A percentile compares a stretch with the other conserved stretches of the same genome.
Conservation (phyloP, 179 eudicot genomes). For the Carnegiea gigantea region DNA sequence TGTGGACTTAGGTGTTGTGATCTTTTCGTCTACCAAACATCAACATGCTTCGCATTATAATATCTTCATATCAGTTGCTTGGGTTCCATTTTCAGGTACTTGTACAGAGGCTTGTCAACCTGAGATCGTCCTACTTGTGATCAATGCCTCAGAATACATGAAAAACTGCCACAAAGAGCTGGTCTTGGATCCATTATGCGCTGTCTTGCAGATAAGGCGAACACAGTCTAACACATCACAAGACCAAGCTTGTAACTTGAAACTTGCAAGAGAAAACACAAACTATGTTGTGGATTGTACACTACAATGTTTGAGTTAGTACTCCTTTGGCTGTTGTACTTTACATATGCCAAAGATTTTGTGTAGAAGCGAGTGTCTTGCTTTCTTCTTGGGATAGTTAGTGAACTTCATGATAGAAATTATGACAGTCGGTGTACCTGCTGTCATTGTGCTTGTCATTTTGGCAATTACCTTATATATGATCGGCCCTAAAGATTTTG, state of each 20-base stretch:
- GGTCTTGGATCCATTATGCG: slow-evolving; percentile 93
- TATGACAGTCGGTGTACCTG: not conserved
- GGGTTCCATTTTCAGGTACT: slow-evolving; percentile 50
- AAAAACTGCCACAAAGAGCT: slow-evolving; percentile 83
- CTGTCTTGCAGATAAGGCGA: slow-evolving; percentile 74
- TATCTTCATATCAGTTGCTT: not conserved
- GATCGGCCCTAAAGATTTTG: not conserved
- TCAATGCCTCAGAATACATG: slow-evolving; percentile 88
- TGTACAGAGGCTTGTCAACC: slow-evolving; percentile 86
- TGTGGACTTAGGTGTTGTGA: not conserved
- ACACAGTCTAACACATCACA: slow-evolving; percentile 50
- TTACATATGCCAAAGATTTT: slow-evolving; percentile 3
- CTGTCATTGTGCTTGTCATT: not conserved
- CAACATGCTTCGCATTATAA: not conserved
- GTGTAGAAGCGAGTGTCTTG: slow-evolving; percentile 16
- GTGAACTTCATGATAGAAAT: not conserved
- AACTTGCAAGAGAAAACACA: slow-evolving; percentile 3
- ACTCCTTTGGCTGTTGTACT: not conserved
- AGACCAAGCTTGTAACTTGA: not conserved
- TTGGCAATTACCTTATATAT: not conserved
- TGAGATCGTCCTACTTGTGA: slow-evolving; percentile 98
- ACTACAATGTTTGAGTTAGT: not conserved
- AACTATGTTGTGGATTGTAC: not conserved
- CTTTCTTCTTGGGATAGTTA: not conserved
- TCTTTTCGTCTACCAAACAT: not conserved